Conservation (phyloP, 768 basidiomycete genomes). For the Tephrocybe sp. region DNA sequence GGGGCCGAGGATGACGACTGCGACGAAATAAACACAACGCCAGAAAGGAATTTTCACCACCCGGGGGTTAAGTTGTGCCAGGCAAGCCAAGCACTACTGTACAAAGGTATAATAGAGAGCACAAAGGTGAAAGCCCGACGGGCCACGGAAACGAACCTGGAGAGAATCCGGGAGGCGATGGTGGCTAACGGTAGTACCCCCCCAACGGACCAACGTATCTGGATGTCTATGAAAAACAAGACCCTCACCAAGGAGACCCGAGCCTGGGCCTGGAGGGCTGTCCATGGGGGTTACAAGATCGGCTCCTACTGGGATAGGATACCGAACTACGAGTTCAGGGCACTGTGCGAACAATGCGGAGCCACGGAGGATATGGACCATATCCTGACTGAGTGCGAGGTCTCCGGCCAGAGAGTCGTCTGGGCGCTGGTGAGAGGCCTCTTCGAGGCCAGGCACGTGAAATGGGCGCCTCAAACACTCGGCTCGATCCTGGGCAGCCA, state of each 20-base stretch:
- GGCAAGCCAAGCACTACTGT: not conserved
- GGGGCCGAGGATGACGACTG: conserved; percentile 1
- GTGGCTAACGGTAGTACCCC: too few relatives aligned
- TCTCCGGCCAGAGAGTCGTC: conserved; percentile 17
- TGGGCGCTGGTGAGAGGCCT: conserved; percentile 15
- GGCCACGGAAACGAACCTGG: too few relatives aligned
- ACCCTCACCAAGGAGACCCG: too few relatives aligned
- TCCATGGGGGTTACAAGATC: too few relatives aligned
- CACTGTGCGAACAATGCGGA: conserved; percentile 14
- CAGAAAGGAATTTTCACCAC: not conserved
- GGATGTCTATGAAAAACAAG: too few relatives aligned
- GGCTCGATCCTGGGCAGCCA: conserved; percentile 20
- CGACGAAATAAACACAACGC: not conserved
- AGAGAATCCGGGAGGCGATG: too few relatives aligned
- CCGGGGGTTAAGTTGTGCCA: not conserved
- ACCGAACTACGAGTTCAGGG: conserved; percentile 7
- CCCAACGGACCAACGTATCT: too few relatives aligned
- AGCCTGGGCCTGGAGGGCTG: too few relatives aligned
- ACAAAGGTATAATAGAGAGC: conserved; percentile 2
- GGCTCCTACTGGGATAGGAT: conserved; percentile 22
- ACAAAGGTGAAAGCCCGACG: not conserved
- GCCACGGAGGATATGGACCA: too few relatives aligned
- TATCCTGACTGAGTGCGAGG: conserved; percentile 25
- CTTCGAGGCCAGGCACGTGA: not conserved
- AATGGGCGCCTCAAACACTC: conserved; percentile 3